These are phyloP conservation scores for Mesembryanthemum crystallinum DNA, from an alignment of 148 eudicot species.

Conservation along the genomic window DNA sequence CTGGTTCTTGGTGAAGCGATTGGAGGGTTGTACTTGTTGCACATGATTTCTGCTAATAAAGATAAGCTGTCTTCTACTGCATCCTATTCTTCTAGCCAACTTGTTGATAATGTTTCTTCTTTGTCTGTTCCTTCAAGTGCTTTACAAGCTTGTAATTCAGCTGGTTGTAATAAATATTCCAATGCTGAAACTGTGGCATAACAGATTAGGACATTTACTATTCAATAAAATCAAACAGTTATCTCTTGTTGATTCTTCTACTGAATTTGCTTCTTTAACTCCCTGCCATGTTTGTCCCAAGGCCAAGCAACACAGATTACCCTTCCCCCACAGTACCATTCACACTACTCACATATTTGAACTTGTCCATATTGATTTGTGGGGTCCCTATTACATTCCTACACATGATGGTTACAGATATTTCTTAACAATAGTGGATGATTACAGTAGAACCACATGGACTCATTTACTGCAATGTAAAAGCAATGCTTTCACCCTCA, in stretches of 20 bases:
- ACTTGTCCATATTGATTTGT: too few relatives aligned
- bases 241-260: too few relatives aligned
- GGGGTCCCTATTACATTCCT: neutral
- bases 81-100: neutral
- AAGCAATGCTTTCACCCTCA: neutral
- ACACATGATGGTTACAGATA: neutral
- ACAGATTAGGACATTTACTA: neutral
- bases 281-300: neutral
- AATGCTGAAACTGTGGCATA: neutral
- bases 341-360: neutral
- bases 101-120: neutral
- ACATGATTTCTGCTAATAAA: too few relatives aligned
- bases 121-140: neutral
- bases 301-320: neutral
- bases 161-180: neutral
- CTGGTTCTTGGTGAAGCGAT: neutral
- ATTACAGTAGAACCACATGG: neutral
- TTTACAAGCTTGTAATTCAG: neutral
- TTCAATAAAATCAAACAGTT: too few relatives aligned
- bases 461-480: neutral
- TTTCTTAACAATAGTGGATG: neutral
- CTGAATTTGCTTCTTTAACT: too few relatives aligned
- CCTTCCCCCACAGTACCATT: neutral
- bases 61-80: too few relatives aligned
- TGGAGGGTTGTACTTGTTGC: neutral